Evolutionary conservation across 495 filamentous ascomycete species (phyloP).

Genomic region (Cairneyella variabilis): DNA sequence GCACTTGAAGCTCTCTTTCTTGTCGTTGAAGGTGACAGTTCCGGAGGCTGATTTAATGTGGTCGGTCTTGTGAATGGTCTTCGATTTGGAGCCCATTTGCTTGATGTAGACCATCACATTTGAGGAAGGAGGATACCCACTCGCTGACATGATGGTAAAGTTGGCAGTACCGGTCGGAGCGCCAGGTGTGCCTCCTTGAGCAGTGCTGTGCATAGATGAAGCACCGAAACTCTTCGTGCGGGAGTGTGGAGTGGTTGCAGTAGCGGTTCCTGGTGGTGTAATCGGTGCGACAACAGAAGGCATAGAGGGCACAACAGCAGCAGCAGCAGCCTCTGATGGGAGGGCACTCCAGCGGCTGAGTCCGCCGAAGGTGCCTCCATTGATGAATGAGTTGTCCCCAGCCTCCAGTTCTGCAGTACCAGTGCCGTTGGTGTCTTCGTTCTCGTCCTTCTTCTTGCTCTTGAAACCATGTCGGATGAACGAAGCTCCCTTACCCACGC

Average conservation of each 20-base stretch:
- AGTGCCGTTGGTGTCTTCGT: conserved; percentile 27
- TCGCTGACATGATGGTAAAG: conserved; percentile 76
- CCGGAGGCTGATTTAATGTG: conserved; percentile 62
- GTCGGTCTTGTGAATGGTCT: conserved; percentile 85
- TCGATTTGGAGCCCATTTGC: conserved; percentile 60
- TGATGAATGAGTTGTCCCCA: conserved; percentile 16
- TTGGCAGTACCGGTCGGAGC: conserved; percentile 65
- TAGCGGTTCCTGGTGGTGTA: conserved; percentile 38
- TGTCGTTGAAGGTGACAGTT: conserved; percentile 55
- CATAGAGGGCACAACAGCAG: too few relatives aligned
- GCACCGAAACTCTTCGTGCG: conserved; percentile 68
- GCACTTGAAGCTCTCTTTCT: conserved; percentile 67
- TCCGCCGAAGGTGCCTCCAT: background rate
- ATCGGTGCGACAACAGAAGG: too few relatives aligned
- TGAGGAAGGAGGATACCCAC: conserved; percentile 70
- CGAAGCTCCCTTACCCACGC: conserved; percentile 82
- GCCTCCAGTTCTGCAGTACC: conserved; percentile 12
- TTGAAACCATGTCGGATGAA: conserved; percentile 70
- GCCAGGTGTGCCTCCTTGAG: conserved; percentile 40
- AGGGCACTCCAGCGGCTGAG: background rate
- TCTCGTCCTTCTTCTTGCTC: conserved; percentile 58
- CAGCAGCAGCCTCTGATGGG: background rate
- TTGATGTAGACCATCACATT: conserved; percentile 78
- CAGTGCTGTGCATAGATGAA: conserved; percentile 53
- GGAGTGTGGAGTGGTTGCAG: conserved; percentile 46